Evolutionary conservation across 2,329 filamentous ascomycete species (phyloP).

Genomic region (Alternaria triticina): DNA sequence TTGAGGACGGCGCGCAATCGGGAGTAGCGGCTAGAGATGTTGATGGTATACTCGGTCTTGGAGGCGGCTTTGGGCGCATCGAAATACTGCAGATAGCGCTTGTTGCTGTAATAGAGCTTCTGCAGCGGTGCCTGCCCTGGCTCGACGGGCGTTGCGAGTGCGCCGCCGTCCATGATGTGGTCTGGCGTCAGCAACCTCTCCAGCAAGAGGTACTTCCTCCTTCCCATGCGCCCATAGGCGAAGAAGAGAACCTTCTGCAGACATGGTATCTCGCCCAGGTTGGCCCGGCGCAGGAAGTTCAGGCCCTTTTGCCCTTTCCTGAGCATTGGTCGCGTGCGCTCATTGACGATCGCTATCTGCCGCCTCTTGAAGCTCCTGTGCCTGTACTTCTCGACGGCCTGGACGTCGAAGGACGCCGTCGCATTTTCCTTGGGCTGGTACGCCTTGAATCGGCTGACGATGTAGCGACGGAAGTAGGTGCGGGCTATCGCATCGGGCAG

Average conservation of each 20-base stretch:
- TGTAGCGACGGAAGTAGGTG: slow-evolving; percentile 56
- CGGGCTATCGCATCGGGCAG: slow-evolving; percentile 64
- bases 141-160: not conserved
- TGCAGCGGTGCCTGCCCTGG: slow-evolving; percentile 36
- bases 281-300: slow-evolving; percentile 59
- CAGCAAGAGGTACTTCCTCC: slow-evolving; percentile 56
- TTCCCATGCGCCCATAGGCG: slow-evolving; percentile 65
- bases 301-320: slow-evolving; percentile 45
- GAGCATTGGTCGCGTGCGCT: slow-evolving; percentile 29
- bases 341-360: slow-evolving; percentile 25
- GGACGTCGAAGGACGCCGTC: slow-evolving; percentile 17
- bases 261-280: slow-evolving; percentile 59
- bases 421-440: slow-evolving; percentile 44
- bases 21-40: slow-evolving; percentile 40
- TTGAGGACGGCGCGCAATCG: slow-evolving; percentile 37
- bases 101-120: slow-evolving; percentile 44
- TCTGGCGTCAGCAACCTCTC: slow-evolving; percentile 33
- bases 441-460: slow-evolving; percentile 57
- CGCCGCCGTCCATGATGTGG: slow-evolving; percentile 9
- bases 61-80: slow-evolving; percentile 30
- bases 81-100: slow-evolving; percentile 39
- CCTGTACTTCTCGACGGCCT: slow-evolving; percentile 25
- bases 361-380: slow-evolving; percentile 31
- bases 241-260: slow-evolving; percentile 60
- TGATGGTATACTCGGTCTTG: slow-evolving; percentile 22